A percentile compares a stretch with the other conserved stretches of the same genome.
Conservation (phyloP, 768 basidiomycete genomes). For the Mycena belliarum region DNA sequence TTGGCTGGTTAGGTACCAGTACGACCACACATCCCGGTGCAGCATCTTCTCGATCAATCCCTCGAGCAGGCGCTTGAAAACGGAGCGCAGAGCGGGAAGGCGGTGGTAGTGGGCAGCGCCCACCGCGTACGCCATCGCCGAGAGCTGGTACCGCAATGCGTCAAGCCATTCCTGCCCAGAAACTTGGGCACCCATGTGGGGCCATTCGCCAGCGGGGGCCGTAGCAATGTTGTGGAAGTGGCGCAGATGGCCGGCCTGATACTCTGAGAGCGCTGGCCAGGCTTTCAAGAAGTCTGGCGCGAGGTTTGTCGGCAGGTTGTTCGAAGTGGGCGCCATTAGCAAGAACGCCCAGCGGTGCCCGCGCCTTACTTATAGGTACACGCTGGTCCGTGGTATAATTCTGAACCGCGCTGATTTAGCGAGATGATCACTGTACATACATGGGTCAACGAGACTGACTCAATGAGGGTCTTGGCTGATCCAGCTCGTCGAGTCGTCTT, state of each 20-base stretch:
- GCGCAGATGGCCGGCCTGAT: slow-evolving; percentile 15
- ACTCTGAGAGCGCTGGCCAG: slow-evolving; percentile 2
- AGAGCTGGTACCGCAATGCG: slow-evolving; percentile 15
- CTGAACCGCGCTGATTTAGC: too few species aligned
- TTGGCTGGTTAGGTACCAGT: slow-evolving; percentile 19
- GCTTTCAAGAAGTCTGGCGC: background rate
- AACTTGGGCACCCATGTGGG: slow-evolving; percentile 13
- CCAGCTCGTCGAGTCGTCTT: too few species aligned
- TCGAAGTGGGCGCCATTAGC: background rate
- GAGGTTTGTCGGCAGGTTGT: slow-evolving; percentile 5
- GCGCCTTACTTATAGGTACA: too few species aligned
- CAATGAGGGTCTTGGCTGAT: too few species aligned
- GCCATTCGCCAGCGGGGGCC: slow-evolving; percentile 5
- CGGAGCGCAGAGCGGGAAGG: slow-evolving; percentile 14
- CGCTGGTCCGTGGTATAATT: too few species aligned
- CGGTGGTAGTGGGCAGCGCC: slow-evolving; percentile 13
- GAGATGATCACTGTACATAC: too few species aligned
- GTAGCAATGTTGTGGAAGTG: slow-evolving; percentile 18
- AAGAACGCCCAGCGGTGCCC: background rate
- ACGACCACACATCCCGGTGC: slow-evolving; percentile 13
- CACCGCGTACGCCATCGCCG: slow-evolving; percentile 12
- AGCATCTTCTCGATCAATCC: slow-evolving; percentile 8
- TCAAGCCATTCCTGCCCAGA: slow-evolving; percentile 18
- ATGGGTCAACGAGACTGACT: too few species aligned
- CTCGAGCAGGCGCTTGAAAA: slow-evolving; percentile 13